Percentiles rank a stretch among this genome's conserved stretches.
Evolutionary conservation across 202 grass and related monocot species (phyloP).

Genomic region (Zizania palustris): DNA sequence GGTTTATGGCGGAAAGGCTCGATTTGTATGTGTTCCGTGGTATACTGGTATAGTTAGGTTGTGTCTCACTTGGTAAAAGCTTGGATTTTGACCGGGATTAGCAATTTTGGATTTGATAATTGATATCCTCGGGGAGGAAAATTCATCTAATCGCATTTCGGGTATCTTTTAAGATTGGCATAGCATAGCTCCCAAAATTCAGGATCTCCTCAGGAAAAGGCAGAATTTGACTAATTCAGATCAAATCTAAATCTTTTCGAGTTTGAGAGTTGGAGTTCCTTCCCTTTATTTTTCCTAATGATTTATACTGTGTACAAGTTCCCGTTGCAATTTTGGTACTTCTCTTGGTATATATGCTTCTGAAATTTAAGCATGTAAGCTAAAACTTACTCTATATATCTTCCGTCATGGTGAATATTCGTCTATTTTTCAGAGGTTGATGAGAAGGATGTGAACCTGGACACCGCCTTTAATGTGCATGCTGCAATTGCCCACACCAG

Average conservation of each 20-base stretch:
- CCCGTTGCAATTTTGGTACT: not conserved
- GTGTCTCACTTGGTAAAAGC: conserved; percentile 11
- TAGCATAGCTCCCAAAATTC: not conserved
- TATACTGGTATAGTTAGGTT: not conserved
- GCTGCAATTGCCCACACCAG: conserved; percentile 94
- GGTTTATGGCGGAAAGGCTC: not conserved
- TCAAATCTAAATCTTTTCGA: not conserved
- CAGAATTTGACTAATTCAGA: not conserved
- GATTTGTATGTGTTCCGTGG: not conserved
- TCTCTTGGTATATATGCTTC: not conserved
- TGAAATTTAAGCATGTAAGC: not conserved
- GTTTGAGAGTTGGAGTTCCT: not conserved
- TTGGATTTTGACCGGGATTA: conserved; percentile 27
- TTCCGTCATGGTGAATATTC: not conserved
- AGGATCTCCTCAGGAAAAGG: not conserved
- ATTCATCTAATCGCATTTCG: not conserved
- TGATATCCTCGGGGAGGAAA: not conserved
- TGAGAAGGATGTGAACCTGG: conserved; percentile 77
- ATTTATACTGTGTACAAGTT: not conserved
- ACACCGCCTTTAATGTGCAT: conserved; percentile 71
- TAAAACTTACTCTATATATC: conserved; percentile 7
- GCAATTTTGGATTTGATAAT: not conserved
- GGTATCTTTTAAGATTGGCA: not conserved
- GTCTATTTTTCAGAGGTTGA: conserved; percentile 64
- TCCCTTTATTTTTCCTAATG: not conserved